Evolutionary conservation across 2,329 filamentous ascomycete genomes (phyloP).

Genomic region (Colletotrichum tabaci): DNA sequence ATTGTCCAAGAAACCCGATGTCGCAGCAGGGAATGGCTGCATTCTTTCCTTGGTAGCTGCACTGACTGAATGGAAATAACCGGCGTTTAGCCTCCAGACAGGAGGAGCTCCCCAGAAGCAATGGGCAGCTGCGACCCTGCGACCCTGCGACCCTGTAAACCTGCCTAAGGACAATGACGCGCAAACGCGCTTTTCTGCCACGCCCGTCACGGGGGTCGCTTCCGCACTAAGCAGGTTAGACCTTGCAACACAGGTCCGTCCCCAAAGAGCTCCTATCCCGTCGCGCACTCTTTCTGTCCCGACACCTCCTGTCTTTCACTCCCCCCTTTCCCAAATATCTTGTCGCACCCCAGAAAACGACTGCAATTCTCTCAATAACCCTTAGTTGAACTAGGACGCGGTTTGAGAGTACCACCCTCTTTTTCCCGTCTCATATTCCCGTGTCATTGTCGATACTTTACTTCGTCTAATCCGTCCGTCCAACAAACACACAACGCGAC

Average conservation of each 20-base stretch:
- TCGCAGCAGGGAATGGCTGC: neutral
- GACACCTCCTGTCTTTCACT: neutral
- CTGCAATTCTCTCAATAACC: neutral
- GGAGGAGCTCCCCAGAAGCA: slow-evolving; percentile 16
- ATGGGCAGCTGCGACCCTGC: slow-evolving; percentile 3
- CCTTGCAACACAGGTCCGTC: neutral
- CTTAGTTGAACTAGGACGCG: neutral
- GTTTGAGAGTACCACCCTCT: neutral
- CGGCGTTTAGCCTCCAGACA: neutral
- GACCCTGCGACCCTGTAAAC: neutral
- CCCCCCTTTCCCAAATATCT: neutral
- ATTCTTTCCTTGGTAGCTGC: neutral
- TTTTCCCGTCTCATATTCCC: neutral
- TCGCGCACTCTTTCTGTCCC: neutral
- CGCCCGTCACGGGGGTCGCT: neutral
- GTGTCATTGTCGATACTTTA: slow-evolving; percentile 9
- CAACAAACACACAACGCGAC: neutral
- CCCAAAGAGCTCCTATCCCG: neutral
- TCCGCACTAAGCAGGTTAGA: neutral
- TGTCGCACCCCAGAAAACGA: neutral
- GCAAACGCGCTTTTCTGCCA: slow-evolving; percentile 19
- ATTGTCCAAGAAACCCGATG: neutral
- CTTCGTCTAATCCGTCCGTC: neutral
- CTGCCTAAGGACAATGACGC: slow-evolving; percentile 19
- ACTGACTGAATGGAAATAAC: neutral